Conservation (phyloP, 2,329 filamentous ascomycete species). For the Diaporthe australafricana region DNA sequence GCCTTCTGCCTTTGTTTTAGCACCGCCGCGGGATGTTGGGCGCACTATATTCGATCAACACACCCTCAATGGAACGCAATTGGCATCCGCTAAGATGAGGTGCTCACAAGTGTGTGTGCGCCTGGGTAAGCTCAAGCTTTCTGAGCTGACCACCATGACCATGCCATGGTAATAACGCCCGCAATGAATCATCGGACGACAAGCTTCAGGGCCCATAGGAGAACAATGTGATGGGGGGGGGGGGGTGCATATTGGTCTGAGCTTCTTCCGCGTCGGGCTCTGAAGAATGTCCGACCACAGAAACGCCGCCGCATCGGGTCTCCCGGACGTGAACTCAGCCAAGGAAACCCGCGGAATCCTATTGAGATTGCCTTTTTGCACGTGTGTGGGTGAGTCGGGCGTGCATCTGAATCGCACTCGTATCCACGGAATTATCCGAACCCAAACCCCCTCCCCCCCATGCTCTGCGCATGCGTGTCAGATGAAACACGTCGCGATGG, state of each 20-base stretch:
- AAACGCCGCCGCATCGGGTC: not conserved
- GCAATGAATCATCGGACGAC: slow-evolving; percentile 19
- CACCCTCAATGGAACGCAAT: not conserved
- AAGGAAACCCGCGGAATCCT: not conserved
- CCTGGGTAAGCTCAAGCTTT: slow-evolving; percentile 13
- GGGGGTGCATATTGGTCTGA: not conserved
- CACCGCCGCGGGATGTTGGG: slow-evolving; percentile 8
- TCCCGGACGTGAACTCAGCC: slow-evolving; percentile 1
- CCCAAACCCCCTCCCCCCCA: not conserved
- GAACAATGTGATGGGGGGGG: not conserved
- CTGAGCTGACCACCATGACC: slow-evolving; percentile 15
- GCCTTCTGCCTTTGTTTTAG: not conserved
- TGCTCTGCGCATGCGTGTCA: not conserved
- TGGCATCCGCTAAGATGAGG: not conserved
- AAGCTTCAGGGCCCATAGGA: not conserved
- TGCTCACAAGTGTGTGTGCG: not conserved
- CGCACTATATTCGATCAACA: slow-evolving; percentile 16
- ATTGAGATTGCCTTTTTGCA: not conserved
- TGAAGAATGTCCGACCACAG: slow-evolving; percentile 1
- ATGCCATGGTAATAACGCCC: not conserved
- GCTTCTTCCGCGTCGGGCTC: too few relatives aligned
- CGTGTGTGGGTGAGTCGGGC: not conserved
- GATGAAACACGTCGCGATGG: slow-evolving; percentile 5
- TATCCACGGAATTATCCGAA: slow-evolving; percentile 22
- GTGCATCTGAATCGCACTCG: slow-evolving; percentile 6